Percentiles rank a stretch among this genome's conserved stretches.
These are phyloP conservation scores for Bipolaris victoriae DNA, from an alignment of 2,329 filamentous ascomycete species.

Conservation along the genomic window DNA sequence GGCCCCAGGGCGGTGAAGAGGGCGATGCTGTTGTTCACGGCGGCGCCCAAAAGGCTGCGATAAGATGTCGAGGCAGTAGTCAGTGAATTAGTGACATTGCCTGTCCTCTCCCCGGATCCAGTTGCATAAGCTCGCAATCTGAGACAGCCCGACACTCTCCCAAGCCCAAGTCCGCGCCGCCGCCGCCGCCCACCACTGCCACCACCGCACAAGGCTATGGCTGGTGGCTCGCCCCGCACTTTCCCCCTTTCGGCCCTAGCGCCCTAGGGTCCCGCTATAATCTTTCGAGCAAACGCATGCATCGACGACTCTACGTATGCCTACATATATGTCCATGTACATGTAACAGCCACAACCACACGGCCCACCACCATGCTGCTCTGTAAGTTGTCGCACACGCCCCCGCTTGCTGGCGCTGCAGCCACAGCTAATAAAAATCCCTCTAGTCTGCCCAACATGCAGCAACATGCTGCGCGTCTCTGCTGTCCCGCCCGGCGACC, in stretches of 20 bases:
- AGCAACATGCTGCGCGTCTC: slow-evolving; percentile 83
- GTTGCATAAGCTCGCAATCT: slow-evolving; percentile 21
- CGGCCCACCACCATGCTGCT: slow-evolving; percentile 62
- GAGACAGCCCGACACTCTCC: slow-evolving; percentile 21
- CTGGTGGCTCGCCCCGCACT: slow-evolving; percentile 34
- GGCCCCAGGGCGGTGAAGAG: slow-evolving; percentile 11
- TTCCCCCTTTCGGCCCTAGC: slow-evolving; percentile 30
- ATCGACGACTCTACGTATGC: background rate
- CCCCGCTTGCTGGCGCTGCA: no score
- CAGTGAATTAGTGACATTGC: background rate
- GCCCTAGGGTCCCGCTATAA: slow-evolving; percentile 32
- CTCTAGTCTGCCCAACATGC: slow-evolving; percentile 76
- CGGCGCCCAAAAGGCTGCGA: background rate
- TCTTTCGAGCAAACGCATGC: slow-evolving; percentile 11
- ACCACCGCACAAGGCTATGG: background rate
- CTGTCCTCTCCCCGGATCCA: slow-evolving; percentile 7
- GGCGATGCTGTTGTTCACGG: background rate
- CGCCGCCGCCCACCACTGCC: slow-evolving; percentile 11
- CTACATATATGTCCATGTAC: background rate
- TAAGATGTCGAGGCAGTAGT: background rate
- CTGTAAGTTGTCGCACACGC: slow-evolving; percentile 56
- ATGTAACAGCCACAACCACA: slow-evolving; percentile 5
- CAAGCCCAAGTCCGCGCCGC: slow-evolving; percentile 21
- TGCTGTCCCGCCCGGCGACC: slow-evolving; percentile 49
- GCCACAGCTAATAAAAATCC: slow-evolving; percentile 1